Conservation (phyloP, 228 moss, liverwort and hornwort genomes). For the Sphagnum magellanicum region DNA sequence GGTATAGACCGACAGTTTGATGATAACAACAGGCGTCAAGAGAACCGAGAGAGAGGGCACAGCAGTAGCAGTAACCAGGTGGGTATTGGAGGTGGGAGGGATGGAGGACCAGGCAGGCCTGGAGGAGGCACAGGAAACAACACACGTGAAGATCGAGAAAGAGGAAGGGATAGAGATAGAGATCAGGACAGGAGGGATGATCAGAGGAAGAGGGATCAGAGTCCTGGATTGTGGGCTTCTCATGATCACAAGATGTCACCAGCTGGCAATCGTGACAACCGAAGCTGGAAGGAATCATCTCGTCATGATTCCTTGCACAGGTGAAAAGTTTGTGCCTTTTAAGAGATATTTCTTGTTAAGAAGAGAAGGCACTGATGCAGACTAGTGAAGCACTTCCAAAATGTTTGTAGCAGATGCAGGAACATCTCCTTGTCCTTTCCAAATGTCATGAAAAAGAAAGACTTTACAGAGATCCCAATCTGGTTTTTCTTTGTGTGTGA, state of each 20-base stretch:
- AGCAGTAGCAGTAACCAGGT: slow-evolving; percentile 53
- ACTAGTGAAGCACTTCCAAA: too few relatives aligned
- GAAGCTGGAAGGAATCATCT: slow-evolving; percentile 85
- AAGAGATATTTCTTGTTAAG: too few relatives aligned
- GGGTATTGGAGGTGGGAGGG: slow-evolving; percentile 10
- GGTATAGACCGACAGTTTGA: slow-evolving; percentile 31
- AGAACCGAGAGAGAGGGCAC: slow-evolving; percentile 53
- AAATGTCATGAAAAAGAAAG: too few relatives aligned
- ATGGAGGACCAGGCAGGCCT: slow-evolving; percentile 10
- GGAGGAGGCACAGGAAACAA: slow-evolving; percentile 14
- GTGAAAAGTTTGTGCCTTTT: slow-evolving; percentile 12
- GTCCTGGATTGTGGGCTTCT: slow-evolving; percentile 64
- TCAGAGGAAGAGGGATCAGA: slow-evolving; percentile 80
- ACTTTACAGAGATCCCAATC: not conserved
- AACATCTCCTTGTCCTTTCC: too few relatives aligned
- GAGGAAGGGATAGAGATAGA: slow-evolving; percentile 74
- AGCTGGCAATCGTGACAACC: slow-evolving; percentile 71
- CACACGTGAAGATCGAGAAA: slow-evolving; percentile 43
- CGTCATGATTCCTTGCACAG: slow-evolving; percentile 71
- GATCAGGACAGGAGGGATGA: slow-evolving; percentile 83
- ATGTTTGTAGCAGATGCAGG: too few relatives aligned
- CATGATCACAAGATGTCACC: slow-evolving; percentile 83
- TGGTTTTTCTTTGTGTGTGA: not conserved
- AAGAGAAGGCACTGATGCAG: too few relatives aligned
- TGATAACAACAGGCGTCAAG: slow-evolving; percentile 30